Conservation (phyloP, 108 stramenopile genomes). For the Skeletonema costatum region DNA sequence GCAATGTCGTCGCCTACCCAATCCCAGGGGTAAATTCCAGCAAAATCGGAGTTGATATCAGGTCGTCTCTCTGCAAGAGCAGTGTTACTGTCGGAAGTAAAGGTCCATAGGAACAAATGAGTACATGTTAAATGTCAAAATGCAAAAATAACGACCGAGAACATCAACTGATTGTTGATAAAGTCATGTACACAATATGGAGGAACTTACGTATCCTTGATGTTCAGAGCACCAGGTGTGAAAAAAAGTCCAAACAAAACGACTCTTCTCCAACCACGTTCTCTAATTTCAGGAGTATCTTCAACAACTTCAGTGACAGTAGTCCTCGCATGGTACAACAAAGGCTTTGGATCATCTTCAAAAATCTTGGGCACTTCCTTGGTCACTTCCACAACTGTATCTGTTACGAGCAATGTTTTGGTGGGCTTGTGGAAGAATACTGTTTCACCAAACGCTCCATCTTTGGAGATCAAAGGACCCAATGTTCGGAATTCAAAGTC, state of each 20-base stretch:
- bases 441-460: slow-evolving; percentile 93
- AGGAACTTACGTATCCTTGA: slow-evolving; percentile 61
- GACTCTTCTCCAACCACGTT: slow-evolving; percentile 89
- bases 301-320: slow-evolving; percentile 79
- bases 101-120: neutral
- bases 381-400: slow-evolving; percentile 86
- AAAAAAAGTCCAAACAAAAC: slow-evolving; percentile 92
- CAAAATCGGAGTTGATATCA: slow-evolving; percentile 83
- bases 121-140: neutral
- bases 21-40: slow-evolving; percentile 88
- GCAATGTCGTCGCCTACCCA: slow-evolving; percentile 82
- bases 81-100: slow-evolving; percentile 30
- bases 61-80: slow-evolving; percentile 79
- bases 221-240: slow-evolving; percentile 77
- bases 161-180: neutral
- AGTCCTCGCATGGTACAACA: slow-evolving; percentile 92
- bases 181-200: neutral
- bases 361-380: slow-evolving; percentile 84
- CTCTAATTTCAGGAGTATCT: slow-evolving; percentile 75
- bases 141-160: neutral
- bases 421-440: slow-evolving; percentile 90
- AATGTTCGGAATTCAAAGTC: slow-evolving; percentile 79
- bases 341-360: slow-evolving; percentile 80
- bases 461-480: slow-evolving; percentile 88
- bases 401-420: slow-evolving; percentile 88